Evolutionary conservation across 2,329 filamentous ascomycete genomes (phyloP).

Genomic region (Helotiales sp.): DNA sequence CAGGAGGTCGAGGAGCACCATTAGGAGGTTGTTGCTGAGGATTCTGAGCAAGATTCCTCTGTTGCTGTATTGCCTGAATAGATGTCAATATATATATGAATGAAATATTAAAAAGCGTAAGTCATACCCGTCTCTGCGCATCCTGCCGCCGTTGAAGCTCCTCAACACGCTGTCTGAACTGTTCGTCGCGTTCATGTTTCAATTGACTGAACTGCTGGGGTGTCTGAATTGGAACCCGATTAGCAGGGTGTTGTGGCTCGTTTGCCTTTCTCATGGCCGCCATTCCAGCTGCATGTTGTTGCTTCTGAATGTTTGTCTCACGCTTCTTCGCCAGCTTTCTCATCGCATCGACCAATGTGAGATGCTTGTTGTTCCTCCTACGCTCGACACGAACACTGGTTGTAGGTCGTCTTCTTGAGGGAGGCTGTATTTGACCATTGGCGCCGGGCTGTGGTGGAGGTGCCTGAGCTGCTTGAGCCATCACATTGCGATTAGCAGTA

Average conservation of each 20-base stretch:
- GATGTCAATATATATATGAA: constrained; percentile 18
- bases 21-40: constrained; percentile 26
- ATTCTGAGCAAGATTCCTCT: constrained; percentile 23
- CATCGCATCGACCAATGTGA: constrained; percentile 92
- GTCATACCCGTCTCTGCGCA: constrained; percentile 53
- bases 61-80: constrained; percentile 42
- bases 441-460: constrained; percentile 33
- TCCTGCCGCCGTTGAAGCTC: constrained; percentile 41
- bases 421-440: constrained; percentile 49
- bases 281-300: constrained; percentile 75
- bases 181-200: constrained; percentile 82
- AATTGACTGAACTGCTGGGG: constrained; percentile 89
- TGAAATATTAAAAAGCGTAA: constrained; percentile 17
- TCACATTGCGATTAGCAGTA: constrained; percentile 53
- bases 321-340: constrained; percentile 93
- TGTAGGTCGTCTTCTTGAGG: constrained; percentile 67
- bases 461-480: constrained; percentile 36
- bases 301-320: constrained; percentile 82
- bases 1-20: constrained; percentile 17
- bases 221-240: constrained; percentile 56
- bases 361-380: constrained; percentile 79
- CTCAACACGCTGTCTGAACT: constrained; percentile 59
- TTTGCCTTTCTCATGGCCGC: constrained; percentile 81
- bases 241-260: constrained; percentile 51
- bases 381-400: constrained; percentile 84